phyloP scores from a whole-genome alignment of 768 basidiomycete species.

The Phlebiopsis flavidoalba region DNA sequence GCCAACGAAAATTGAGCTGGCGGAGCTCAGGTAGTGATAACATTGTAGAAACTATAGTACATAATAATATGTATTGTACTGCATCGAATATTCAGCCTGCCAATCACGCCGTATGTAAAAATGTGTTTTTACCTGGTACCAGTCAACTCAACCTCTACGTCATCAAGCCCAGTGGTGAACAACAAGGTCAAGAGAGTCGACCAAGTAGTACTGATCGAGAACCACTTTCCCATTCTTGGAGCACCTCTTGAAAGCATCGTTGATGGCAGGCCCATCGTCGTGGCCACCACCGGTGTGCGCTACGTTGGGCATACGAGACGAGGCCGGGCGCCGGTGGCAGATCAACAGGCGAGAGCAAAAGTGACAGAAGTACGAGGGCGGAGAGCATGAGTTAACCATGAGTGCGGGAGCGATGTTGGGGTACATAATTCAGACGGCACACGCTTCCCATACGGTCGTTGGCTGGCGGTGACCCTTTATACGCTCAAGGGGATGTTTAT shows the following conservation, averaged over 20 bases:
- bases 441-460: no score
- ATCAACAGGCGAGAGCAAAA: background rate
- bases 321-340: background rate
- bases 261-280: slow-evolving; percentile 34
- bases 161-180: slow-evolving; percentile 30
- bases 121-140: slow-evolving; percentile 28
- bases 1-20: no score
- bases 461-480: no score
- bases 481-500: no score
- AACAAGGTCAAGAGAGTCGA: slow-evolving; percentile 37
- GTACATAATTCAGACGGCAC: no score
- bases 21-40: no score
- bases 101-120: background rate
- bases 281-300: slow-evolving; percentile 26
- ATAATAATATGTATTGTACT: slow-evolving; percentile 27
- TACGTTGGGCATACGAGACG: slow-evolving; percentile 23
- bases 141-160: slow-evolving; percentile 34
- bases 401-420: no score
- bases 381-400: background rate
- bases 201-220: slow-evolving; percentile 30
- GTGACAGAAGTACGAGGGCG: background rate
- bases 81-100: background rate
- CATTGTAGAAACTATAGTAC: no score
- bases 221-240: slow-evolving; percentile 24
- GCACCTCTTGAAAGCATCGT: slow-evolving; percentile 28